These are phyloP conservation scores for Paramyrothecium roridum DNA, from an alignment of 2,329 filamentous ascomycete genomes.

Conservation along the genomic window DNA sequence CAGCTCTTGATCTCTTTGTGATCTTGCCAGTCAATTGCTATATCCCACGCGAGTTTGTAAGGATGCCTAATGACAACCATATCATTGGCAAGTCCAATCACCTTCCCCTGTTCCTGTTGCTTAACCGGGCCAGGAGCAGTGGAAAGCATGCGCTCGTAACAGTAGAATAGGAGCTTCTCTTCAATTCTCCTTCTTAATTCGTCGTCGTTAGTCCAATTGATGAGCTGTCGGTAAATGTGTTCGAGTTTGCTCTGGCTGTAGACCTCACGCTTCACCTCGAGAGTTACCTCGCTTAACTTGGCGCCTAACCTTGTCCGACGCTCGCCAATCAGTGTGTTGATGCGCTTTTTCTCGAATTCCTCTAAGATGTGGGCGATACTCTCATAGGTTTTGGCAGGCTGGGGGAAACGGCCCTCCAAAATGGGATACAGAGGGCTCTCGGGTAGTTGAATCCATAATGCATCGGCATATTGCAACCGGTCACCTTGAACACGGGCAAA, in stretches of 20 bases:
- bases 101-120: constrained; percentile 64
- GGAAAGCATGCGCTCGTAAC: constrained; percentile 72
- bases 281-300: constrained; percentile 75
- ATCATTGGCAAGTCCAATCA: constrained; percentile 75
- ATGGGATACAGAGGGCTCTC: constrained; percentile 75
- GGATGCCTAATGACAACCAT: constrained; percentile 97
- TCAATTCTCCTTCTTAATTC: constrained; percentile 80
- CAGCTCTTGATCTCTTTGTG: constrained; percentile 69
- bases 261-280: constrained; percentile 85
- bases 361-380: constrained; percentile 82
- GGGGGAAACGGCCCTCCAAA: constrained; percentile 79
- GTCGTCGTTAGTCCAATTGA: constrained; percentile 89
- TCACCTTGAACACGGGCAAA: constrained; percentile 73
- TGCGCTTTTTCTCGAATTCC: constrained; percentile 79
- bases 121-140: constrained; percentile 65
- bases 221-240: constrained; percentile 74
- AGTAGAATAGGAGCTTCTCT: constrained; percentile 81
- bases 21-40: constrained; percentile 87
- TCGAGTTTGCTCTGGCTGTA: constrained; percentile 74
- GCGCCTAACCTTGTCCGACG: constrained; percentile 84
- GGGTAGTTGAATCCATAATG: constrained; percentile 74
- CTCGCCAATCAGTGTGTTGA: constrained; percentile 87
- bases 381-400: constrained; percentile 77
- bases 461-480: constrained; percentile 69
- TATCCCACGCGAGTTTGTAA: constrained; percentile 85